Evolutionary conservation across 2,329 filamentous ascomycete genomes (phyloP).

Genomic region (Trichothecium sympodiale): DNA sequence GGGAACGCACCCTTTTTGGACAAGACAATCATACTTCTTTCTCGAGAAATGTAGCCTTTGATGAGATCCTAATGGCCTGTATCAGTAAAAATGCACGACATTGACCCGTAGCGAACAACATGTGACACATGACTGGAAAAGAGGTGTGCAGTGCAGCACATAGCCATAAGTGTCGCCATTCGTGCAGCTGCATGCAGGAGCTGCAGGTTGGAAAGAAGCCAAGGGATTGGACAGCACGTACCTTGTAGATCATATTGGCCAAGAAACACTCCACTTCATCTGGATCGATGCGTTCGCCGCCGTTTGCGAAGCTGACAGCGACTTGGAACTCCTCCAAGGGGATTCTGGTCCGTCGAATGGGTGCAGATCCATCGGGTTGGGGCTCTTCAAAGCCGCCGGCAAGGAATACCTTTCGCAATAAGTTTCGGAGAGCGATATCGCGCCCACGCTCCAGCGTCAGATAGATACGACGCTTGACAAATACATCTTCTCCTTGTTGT

Average conservation of each 20-base stretch:
- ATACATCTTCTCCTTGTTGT: slow-evolving; percentile 74
- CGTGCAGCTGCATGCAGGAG: too few relatives aligned
- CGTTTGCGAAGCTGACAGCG: slow-evolving; percentile 65
- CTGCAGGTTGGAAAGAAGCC: too few relatives aligned
- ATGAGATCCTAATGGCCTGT: slow-evolving; percentile 61
- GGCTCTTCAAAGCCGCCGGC: slow-evolving; percentile 69
- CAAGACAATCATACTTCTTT: slow-evolving; percentile 79
- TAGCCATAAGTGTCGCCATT: too few relatives aligned
- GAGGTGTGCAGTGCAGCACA: too few relatives aligned
- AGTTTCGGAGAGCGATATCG: slow-evolving; percentile 83
- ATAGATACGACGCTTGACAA: slow-evolving; percentile 88
- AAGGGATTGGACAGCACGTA: slow-evolving; percentile 24
- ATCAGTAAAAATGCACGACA: neutral
- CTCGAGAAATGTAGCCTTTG: slow-evolving; percentile 96
- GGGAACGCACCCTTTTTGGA: slow-evolving; percentile 92
- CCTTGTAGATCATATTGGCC: slow-evolving; percentile 98
- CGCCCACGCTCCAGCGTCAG: slow-evolving; percentile 85
- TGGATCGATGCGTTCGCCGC: slow-evolving; percentile 56
- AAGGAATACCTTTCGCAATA: slow-evolving; percentile 85
- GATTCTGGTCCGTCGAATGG: slow-evolving; percentile 63
- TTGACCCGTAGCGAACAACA: too few relatives aligned
- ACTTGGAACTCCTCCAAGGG: slow-evolving; percentile 76
- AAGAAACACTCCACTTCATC: slow-evolving; percentile 95
- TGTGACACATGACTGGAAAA: too few relatives aligned
- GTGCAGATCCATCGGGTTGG: slow-evolving; percentile 54